A percentile compares a stretch with the other conserved stretches of the same genome.
Evolutionary conservation across 495 filamentous ascomycete species (phyloP).

Genomic region (Podospora sp.): DNA sequence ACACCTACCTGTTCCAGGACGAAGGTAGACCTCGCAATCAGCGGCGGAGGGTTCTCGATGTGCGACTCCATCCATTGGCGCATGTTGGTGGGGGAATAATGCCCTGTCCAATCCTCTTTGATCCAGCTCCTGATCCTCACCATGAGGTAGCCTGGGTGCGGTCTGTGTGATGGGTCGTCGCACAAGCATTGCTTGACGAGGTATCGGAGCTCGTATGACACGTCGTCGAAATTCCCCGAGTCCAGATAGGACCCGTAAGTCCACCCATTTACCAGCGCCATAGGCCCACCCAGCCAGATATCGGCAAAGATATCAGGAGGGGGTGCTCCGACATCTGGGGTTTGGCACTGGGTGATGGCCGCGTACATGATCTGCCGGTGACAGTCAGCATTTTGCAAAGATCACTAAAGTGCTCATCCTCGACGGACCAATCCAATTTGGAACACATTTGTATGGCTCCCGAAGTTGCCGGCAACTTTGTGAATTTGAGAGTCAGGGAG

Average conservation of each 20-base stretch:
- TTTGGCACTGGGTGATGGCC: not conserved
- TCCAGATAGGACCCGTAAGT: not conserved
- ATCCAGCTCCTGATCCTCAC: not conserved
- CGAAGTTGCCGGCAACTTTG: not conserved
- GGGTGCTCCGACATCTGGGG: not conserved
- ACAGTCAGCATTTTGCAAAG: not conserved
- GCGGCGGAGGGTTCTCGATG: too few relatives aligned
- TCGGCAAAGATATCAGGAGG: not conserved
- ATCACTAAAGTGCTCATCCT: too few relatives aligned
- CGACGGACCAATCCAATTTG: not conserved
- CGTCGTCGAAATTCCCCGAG: not conserved
- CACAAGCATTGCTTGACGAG: not conserved
- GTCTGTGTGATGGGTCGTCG: not conserved
- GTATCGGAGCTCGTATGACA: not conserved
- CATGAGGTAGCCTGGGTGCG: not conserved
- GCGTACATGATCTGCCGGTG: not conserved
- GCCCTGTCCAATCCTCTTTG: not conserved
- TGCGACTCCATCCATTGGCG: too few relatives aligned
- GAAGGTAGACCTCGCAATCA: too few relatives aligned
- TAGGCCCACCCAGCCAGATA: not conserved
- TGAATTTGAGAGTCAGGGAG: not conserved
- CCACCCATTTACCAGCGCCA: not conserved
- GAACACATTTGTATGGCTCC: not conserved
- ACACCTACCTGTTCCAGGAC: too few relatives aligned
- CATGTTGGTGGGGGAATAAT: too few relatives aligned